Base-by-base conservation (phyloP, 2,329 filamentous ascomycete genomes). In the Calonectria pseudoturangicola region DNA sequence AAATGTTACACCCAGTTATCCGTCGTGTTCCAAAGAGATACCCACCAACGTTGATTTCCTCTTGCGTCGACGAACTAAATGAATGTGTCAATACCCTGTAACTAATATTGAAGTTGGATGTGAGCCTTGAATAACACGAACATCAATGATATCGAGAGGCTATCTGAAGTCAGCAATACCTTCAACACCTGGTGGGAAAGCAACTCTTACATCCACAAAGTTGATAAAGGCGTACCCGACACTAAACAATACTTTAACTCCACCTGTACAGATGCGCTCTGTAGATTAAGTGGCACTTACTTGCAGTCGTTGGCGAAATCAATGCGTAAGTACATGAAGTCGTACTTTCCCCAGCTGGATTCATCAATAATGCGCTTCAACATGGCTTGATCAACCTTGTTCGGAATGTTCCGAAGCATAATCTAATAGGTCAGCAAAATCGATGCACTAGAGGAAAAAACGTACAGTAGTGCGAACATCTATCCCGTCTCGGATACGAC, bases 161-260 rank as follows among this genome's bases (percentile, higher is more conserved):
- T 94, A 73, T 13, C 39, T 62, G 62, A 16, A 18, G 81, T 91
- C 80, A 90, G 85, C 62, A 74, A 56, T 30, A 3, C 30, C 64
- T 27, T 33, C 47, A 28, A 27, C 67, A 30, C 50, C 7, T 27
- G 33, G 7, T 27, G 33, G 39, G 13, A 16, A 50, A 36, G 9
- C 33, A 66, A 12, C 36, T 41, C 92, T 90, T 84, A 94, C 93
- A 82, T 95, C 92, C 51, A 92, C 90, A 79, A 98, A 98, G 84
- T 99, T 98, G 86, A 99, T 95, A 84, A 98, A 99, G 0, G 95
- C 96, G 84, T 98, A 98, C 56, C 97, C 97, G 71, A 98, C 96
- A 82, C 95, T 98, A 74, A 75, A 81, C 51, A 30, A 45, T 45
- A 10, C 8, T 18, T 76, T 83, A 88, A 75, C 36, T 68, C 39